Evolutionary conservation across 306 rosid genomes (phyloP), one percentile per base, ranked within the genome.

Genomic region (Coriaria nepalensis): DNA sequence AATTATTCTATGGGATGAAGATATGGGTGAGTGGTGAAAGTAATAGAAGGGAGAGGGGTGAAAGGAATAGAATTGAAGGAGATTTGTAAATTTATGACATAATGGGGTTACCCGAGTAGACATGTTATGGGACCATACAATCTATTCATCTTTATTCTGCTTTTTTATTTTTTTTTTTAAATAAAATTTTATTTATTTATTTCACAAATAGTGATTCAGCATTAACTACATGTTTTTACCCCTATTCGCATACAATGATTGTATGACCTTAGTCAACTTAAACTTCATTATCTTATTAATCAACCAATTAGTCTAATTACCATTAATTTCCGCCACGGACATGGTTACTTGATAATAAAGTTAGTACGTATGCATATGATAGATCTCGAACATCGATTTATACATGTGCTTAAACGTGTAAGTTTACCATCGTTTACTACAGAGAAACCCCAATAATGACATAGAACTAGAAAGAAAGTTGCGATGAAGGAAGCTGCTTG

Each of bases 111-210:
- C 35, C 29, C 64, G 86, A 88, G 78, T 52, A 59, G 97, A 88
- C 97, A 68, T 59, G 59, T 52, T 57, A 71, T 83, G 96, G 96
- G 83, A 82, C 94, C 93, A 80, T 37, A 10, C 51, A 45, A 52
- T 56, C 67, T 56, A 14, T 64, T 80, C 93, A 63, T 67, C 55
- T 64, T 61, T 75, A 71, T 51, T 60, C 56, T 59, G 68, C 50
- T 48, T 14, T 20, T 9, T 29, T 50, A 50, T 61, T 32, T 65
- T 43, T 38, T 33, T n/a, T n/a, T n/a, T n/a, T n/a, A n/a, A n/a
- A n/a, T n/a, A n/a, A n/a, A n/a, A n/a, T n/a, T n/a, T n/a, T n/a
- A n/a, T n/a, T n/a, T n/a, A n/a, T n/a, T n/a, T n/a, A n/a, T n/a
- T n/a, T n/a, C n/a, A n/a, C n/a, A 9, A 53, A 59, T 34, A 51